These are phyloP conservation scores for Suillus hirtellus DNA, from an alignment of 768 basidiomycete species.

Conservation along the genomic window DNA sequence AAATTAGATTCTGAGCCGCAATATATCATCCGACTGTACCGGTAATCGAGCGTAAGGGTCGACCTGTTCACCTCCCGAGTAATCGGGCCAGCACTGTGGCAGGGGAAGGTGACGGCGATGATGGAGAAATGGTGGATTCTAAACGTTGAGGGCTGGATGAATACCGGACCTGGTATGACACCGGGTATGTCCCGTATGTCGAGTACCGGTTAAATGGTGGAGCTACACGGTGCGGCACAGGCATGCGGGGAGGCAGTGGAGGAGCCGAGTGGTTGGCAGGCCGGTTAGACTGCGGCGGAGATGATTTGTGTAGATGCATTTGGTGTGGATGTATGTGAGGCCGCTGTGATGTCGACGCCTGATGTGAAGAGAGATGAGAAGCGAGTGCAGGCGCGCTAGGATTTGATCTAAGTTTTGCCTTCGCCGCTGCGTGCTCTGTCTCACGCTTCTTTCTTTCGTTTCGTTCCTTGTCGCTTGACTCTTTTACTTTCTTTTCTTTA, in stretches of 20 bases:
- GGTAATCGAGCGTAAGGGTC: background rate
- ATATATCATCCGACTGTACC: background rate
- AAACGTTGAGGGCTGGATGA: background rate
- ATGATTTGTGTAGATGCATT: slow-evolving; percentile 39
- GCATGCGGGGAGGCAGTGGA: slow-evolving; percentile 23
- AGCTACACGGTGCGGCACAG: slow-evolving; percentile 3
- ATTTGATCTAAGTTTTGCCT: slow-evolving; percentile 28
- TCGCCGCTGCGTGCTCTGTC: slow-evolving; percentile 41
- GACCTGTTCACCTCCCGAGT: slow-evolving; percentile 17
- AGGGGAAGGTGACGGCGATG: slow-evolving; percentile 2
- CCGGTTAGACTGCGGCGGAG: slow-evolving; percentile 44
- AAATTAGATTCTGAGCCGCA: background rate
- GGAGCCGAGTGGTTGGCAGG: slow-evolving; percentile 40
- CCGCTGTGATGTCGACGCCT: slow-evolving; percentile 18
- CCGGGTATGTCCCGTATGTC: slow-evolving; percentile 18
- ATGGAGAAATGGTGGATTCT: background rate
- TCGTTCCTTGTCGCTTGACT: slow-evolving; percentile 20
- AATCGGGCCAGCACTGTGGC: slow-evolving; percentile 25
- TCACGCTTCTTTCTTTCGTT: slow-evolving; percentile 34
- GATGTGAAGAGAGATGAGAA: slow-evolving; percentile 15
- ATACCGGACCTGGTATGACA: slow-evolving; percentile 9
- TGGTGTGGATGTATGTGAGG: slow-evolving; percentile 34
- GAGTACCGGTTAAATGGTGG: slow-evolving; percentile 18
- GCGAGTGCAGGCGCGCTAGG: slow-evolving; percentile 10
- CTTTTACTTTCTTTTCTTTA: background rate